Evolutionary conservation across 202 grass and related monocot genomes (phyloP), one percentile per base, ranked within the genome.

Genomic region (Dendrocalamus latiflorus): DNA sequence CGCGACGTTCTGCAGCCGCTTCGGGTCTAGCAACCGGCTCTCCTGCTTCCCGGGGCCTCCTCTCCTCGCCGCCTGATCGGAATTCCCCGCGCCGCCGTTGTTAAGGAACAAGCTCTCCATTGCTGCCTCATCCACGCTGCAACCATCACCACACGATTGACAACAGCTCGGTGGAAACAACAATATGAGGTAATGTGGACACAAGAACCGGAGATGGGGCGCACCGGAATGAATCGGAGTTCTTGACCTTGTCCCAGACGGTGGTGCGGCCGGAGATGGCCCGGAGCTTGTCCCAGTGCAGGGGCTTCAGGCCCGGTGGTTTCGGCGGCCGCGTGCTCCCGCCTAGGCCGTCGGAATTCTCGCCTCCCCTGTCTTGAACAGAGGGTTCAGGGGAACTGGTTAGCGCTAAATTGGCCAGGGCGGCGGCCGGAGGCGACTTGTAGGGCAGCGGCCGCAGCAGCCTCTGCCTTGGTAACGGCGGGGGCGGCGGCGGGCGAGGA

Each of bases 1-100:
- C 12, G 92, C 90, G 55, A 97, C 91, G 82, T 92, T 97, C 90
- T 94, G 91, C 56, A 93, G 76, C 44, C 93, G 89, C 67, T 91
- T 94, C 9, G 88, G 77, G 79, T 94, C 83, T 18, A 97, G 86
- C 63, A 97, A 26, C 36, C 77, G 59, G 77, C 77, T 87, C 70
- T 94, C 86, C 78, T 65, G 77, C 76, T 78, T 92, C 66, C 37
- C 68, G 30, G 61, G 4, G 13, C 18, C 53, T 58, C 68, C 76
- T 8, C 26, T 74, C 34, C 47, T 76, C 45, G 14, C 65, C 65
- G 75, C 48, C 24, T 70, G 77, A 34, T 76, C 80, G 9, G 76
- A 78, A 33, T 25, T 91, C 56, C 75, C 72, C 6, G 37, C 57
- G 62, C 55, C 78, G 65, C 86, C 66, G 12, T 57, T 86, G 50